Evolutionary conservation across 305 asterid species (phyloP), one percentile per base, ranked within the genome.

Genomic region (Fraxinus sp.): DNA sequence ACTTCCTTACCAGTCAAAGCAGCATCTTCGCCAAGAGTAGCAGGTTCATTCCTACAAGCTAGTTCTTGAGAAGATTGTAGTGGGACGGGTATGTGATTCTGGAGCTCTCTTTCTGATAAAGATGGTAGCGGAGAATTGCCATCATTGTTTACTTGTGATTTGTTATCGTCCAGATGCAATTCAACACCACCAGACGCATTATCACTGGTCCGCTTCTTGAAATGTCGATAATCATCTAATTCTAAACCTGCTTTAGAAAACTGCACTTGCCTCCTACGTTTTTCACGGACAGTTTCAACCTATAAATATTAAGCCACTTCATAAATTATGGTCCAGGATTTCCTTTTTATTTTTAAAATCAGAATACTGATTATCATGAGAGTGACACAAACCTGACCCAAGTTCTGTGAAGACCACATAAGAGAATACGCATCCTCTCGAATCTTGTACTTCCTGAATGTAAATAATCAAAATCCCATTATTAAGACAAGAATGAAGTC

Each of bases 201-300:
- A 26, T 75, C 75, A 14, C 14, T 62, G 71, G 81, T 80, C 89
- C 86, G 90, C 90, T 89, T 93, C 86, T 90, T 86, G 59, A 20
- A 62, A 43, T 90, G 92, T 79, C 81, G 92, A 64, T 83, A 86
- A 77, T 78, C 71, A 5, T 86, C 83, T 68, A 90, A 62, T 74
- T 88, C 91, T 78, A 95, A 83, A 77, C 97, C 96, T 6, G 88
- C 94, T 88, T 91, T 93, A 32, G 94, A 86, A 84, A 83, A 94
- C 75, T 89, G 90, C 83, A 91, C 88, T 84, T 93, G 96, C 84
- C 99, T 92, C 77, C 91, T 87, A 72, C 97, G 94, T 86, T 96
- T 96, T 79, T 93, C 97, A 32, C 94, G 94, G 80, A 80, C 88
- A 83, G 99, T 93, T 89, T 92, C 98, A 83, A 86, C 98, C 99